Evolutionary conservation across 1,139 yeast species (phyloP), one percentile per base, ranked within the genome.

Genomic region (Geotrichum citri-aurantii): DNA sequence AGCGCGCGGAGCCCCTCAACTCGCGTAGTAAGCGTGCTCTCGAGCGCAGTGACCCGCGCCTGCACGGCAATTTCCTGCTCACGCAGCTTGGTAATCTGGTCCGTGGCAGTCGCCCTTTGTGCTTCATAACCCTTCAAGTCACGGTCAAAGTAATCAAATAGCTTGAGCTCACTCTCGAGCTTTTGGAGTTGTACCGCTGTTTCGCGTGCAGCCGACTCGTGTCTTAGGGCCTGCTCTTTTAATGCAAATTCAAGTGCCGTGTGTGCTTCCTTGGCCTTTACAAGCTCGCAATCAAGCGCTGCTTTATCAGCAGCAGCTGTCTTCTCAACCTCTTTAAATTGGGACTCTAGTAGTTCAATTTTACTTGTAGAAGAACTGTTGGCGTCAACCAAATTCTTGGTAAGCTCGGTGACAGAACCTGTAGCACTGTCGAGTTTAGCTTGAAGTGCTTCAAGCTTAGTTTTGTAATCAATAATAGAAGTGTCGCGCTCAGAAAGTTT

Each of bases 1-100:
- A 74, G 58, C 29, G 59, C 52, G 48, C 64, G 44, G 10, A 37
- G 44, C 12, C 44, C 44, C 17, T 37, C 44, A n/a, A 37, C 14
- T 5, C 44, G 44, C 14, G 44, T 10, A 37, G 44, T 17, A 37
- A 37, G 21, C 10, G 19, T 14, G 19, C 44, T 8, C 44, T 37
- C 44, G 5, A 37, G 44, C 44, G 44, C 21, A n/a, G 44, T 37
- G 7, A 37, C 17, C 44, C 44, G 44, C 4, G 44, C 8, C 8
- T 37, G 44, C 4, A 8, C 19, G 17, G 44, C n/a, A 8, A 17
- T 12, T 17, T 37, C 44, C 17, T 37, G 44, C 19, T 37, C 44
- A 17, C 19, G 44, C 44, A 37, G n/a, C 19, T 37, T 17, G 5
- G 19, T n/a, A 11, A 37, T n/a, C 44, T 37, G n/a, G 44, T n/a